Conservation (phyloP, 306 rosid species). For the Vachellia pachyceras region DNA sequence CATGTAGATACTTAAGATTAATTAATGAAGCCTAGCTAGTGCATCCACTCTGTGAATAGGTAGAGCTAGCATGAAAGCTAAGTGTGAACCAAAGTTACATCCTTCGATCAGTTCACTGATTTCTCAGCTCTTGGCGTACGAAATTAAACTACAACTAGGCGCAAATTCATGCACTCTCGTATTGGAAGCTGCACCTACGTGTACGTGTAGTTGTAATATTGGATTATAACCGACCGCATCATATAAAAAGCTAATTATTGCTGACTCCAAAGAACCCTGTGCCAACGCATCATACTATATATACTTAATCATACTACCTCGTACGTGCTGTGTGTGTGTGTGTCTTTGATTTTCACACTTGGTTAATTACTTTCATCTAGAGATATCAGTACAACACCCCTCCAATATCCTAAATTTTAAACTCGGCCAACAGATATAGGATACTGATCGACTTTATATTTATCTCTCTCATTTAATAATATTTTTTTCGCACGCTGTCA, state of each 20-base stretch:
- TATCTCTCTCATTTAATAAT: too few species aligned
- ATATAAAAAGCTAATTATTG: neutral
- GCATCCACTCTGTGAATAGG: neutral
- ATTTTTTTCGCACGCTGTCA: too few species aligned
- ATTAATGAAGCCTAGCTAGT: neutral
- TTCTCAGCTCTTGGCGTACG: neutral
- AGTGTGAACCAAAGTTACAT: constrained; percentile 48
- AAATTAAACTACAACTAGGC: neutral
- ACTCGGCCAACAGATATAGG: too few species aligned
- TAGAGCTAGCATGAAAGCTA: constrained; percentile 8
- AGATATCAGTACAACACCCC: too few species aligned
- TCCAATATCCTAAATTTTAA: too few species aligned
- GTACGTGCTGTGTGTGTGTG: too few species aligned
- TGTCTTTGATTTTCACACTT: too few species aligned
- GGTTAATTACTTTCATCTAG: too few species aligned
- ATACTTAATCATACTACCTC: too few species aligned
- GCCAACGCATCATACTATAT: too few species aligned
- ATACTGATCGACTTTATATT: too few species aligned
- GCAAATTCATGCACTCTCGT: neutral
- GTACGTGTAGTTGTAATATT: constrained; percentile 24
- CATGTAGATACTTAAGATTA: neutral
- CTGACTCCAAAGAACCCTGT: constrained; percentile 5
- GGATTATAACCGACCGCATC: neutral
- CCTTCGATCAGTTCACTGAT: neutral
- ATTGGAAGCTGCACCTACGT: neutral